Evolutionary conservation across 2,329 filamentous ascomycete genomes (phyloP), one percentile per base, ranked within the genome.

Genomic region (Stemphylium beticola): DNA sequence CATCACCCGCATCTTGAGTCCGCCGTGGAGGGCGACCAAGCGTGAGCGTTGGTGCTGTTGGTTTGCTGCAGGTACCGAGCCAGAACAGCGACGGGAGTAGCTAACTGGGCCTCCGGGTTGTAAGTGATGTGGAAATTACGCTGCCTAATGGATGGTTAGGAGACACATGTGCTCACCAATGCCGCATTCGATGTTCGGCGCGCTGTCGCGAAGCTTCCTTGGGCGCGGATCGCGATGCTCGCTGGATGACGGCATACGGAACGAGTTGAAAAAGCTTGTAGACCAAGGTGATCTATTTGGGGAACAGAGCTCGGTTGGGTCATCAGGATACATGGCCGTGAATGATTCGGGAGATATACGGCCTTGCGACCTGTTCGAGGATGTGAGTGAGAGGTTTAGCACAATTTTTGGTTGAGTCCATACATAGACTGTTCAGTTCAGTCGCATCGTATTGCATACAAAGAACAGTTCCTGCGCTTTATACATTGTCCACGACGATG

Each of bases 21-120:
- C 45, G 55, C 29, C 22, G 46, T 42, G 45, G 36, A 40, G 29
- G 42, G 32, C 46, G 40, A 29, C 42, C 55, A 53, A 47, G 51
- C 49, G 39, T 36, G 22, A 31, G 39, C 15, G 18, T 29, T 26
- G 37, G 24, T 57, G 40, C 20, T 42, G 49, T 37, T 49, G 41
- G 53, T 49, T 59, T 61, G 58, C 62, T 68, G 65, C 65, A 68
- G 64, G 65, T 68, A 68, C 65, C 47, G 51, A 34, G 32, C 46
- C 46, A 47, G 46, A 34, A 26, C n/a, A 39, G 45, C 15, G 5
- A 33, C 24, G 12, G 20, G 47, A 5, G 39, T 7, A 29, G 24
- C 4, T 29, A 20, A 15, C 26, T 37, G 45, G 29, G 43, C 33
- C 22, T 6, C 9, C 20, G 2, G 18, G n/a, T 6, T 24, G 37